Base-by-base conservation (phyloP, 2,329 filamentous ascomycete genomes). In the Aphanocladium album region DNA sequence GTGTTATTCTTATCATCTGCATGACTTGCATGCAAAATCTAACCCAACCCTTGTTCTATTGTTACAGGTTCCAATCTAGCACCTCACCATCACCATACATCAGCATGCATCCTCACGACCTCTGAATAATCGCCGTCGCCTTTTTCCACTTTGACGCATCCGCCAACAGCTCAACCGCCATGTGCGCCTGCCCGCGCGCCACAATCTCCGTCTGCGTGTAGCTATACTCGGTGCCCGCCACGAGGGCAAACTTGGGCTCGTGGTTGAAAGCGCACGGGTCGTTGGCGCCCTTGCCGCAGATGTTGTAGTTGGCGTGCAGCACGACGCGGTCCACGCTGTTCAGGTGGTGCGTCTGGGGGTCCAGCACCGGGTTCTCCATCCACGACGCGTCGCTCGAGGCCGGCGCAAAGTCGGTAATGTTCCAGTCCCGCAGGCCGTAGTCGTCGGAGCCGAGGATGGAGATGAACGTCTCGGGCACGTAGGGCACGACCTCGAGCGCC, bases 141-240 rank as follows among this genome's bases (percentile, higher is more conserved):
- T 59, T 11, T 14, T 19, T 19, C 35, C 53, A 60, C 47, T 47
- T 57, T 0, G 39, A 14, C 7, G 55, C 41, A 25, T 64, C 39
- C 1, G 59, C 60, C 17, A 64, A 47, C 59, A 64, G 39, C 56
- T 62, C 35, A 23, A 64, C 54, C 12, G 57, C 60, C 39, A 62
- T 33, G 27, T 64, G 63, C 7, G 63, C 52, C 37, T 61, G 56
- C n/a, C 62, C 62, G 23, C 63, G 54, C 4, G 63, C 62, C 12
- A 63, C 45, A 46, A 62, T 64, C 45, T 64, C 63, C 2, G 63
- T 63, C 47, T 64, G 64, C 2, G 53, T n/a, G 35, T 64, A 65
- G 14, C 58, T 51, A 55, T 57, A 65, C 25, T 64, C 60, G 14
- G 60, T 62, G 16, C 60, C 62, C 1, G 63, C 53, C 7, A 59